Conservation (phyloP, 352 stramenopile genomes). For the Elongisporangium undulatum region DNA sequence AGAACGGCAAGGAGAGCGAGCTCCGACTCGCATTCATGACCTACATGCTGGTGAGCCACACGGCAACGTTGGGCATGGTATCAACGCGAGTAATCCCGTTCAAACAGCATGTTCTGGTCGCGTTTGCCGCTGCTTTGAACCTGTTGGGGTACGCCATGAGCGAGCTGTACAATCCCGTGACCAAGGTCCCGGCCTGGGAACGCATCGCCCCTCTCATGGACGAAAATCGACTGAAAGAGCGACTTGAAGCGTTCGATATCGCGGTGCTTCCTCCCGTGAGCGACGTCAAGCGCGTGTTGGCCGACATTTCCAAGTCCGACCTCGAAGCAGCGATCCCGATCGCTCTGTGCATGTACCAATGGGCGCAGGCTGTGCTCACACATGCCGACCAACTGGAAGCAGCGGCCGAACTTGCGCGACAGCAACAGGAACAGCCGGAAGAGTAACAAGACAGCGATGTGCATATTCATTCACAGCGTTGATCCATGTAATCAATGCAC, state of each 20-base stretch:
- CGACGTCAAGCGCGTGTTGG: slow-evolving; percentile 36
- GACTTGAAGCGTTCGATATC: slow-evolving; percentile 25
- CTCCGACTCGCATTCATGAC: slow-evolving; percentile 51
- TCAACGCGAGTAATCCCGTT: slow-evolving; percentile 54
- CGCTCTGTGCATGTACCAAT: slow-evolving; percentile 45
- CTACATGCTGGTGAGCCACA: slow-evolving; percentile 42
- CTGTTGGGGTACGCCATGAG: slow-evolving; percentile 41
- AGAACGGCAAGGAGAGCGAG: slow-evolving; percentile 49
- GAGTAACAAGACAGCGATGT: slow-evolving; percentile 1
- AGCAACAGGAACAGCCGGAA: slow-evolving; percentile 30
- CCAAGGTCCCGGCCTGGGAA: slow-evolving; percentile 55
- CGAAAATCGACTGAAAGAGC: slow-evolving; percentile 24
- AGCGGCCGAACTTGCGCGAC: slow-evolving; percentile 27
- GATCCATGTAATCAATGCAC: neutral
- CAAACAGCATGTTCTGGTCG: slow-evolving; percentile 37
- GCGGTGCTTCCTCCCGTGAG: slow-evolving; percentile 10
- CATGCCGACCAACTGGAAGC: slow-evolving; percentile 48
- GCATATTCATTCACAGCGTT: neutral
- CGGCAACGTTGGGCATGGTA: slow-evolving; percentile 38
- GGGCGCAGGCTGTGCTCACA: slow-evolving; percentile 43
- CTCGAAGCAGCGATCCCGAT: slow-evolving; percentile 42
- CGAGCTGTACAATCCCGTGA: slow-evolving; percentile 46
- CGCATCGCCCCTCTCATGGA: slow-evolving; percentile 45
- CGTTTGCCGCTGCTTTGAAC: slow-evolving; percentile 40
- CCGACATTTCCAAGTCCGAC: slow-evolving; percentile 44